These are phyloP conservation scores for Rhizoclosmatium globosum DNA, from an alignment of 192 early-diverging fungal species.

Conservation along the genomic window DNA sequence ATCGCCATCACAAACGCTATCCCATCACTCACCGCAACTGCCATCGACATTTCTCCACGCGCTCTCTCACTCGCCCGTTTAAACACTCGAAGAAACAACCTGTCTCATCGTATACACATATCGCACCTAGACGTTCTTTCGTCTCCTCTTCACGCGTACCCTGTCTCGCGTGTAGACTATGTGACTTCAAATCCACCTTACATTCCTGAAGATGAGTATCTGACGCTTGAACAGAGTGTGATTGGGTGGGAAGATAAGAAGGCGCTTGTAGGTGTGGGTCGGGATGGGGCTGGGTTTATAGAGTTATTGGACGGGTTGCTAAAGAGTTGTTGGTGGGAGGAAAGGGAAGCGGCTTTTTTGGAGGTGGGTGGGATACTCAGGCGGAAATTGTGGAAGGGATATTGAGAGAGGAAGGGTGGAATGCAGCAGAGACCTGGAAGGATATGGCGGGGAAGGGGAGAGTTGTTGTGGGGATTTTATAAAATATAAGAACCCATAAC, in stretches of 20 bases:
- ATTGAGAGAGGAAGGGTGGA: constrained; percentile 64
- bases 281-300: constrained; percentile 69
- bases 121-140: too few species aligned
- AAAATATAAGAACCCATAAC: neutral
- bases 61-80: neutral
- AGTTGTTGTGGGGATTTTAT: constrained; percentile 52
- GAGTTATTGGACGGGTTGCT: constrained; percentile 59
- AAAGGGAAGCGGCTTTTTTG: constrained; percentile 68
- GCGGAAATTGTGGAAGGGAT: constrained; percentile 50
- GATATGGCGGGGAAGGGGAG: constrained; percentile 78
- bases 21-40: constrained; percentile 14
- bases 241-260: constrained; percentile 85
- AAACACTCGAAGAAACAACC: neutral
- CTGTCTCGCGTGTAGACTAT: constrained; percentile 55
- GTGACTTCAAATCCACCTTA: constrained; percentile 95
- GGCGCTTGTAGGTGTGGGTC: constrained; percentile 72
- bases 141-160: neutral
- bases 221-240: constrained; percentile 72
- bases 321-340: constrained; percentile 38
- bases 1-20: constrained; percentile 74
- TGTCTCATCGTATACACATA: too few species aligned
- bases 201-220: constrained; percentile 75
- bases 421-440: constrained; percentile 73
- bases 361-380: constrained; percentile 82
- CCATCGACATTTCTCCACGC: neutral